Conservation (phyloP, 345 rosid species). For the Salix suchowensis region DNA sequence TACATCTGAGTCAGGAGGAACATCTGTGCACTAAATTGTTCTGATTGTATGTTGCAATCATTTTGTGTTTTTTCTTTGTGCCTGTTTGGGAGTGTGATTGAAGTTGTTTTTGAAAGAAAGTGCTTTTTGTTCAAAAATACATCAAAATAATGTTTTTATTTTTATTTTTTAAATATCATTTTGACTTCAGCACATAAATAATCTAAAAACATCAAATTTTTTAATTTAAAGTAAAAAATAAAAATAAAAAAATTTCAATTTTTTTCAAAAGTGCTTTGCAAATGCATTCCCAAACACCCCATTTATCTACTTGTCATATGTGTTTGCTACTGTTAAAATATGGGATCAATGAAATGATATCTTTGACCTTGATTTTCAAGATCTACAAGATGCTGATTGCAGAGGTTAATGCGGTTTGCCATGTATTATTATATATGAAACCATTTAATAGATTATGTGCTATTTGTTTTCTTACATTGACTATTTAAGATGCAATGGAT, state of each 20-base stretch:
- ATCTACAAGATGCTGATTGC: not conserved
- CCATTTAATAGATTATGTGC: not conserved
- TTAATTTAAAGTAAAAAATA: too few relatives aligned
- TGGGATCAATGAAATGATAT: not conserved
- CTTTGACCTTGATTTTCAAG: not conserved
- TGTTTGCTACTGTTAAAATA: not conserved
- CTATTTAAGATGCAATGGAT: not conserved
- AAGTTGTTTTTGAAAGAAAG: too few relatives aligned
- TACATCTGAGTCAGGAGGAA: not conserved
- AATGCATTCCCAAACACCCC: too few relatives aligned
- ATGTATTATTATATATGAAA: not conserved
- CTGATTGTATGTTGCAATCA: not conserved
- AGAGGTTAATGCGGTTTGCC: not conserved
- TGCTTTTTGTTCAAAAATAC: too few relatives aligned
- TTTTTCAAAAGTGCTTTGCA: too few relatives aligned
- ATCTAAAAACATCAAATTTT: too few relatives aligned
- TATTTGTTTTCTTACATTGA: not conserved
- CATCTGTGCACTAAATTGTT: not conserved
- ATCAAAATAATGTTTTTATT: too few relatives aligned
- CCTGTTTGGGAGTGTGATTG: too few relatives aligned
- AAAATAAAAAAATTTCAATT: too few relatives aligned
- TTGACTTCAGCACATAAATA: too few relatives aligned
- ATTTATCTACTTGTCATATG: not conserved
- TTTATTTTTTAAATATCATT: too few relatives aligned
- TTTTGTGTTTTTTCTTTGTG: not conserved